Conservation (phyloP, 164 flowering plant genomes). For the Annona cherimola region DNA sequence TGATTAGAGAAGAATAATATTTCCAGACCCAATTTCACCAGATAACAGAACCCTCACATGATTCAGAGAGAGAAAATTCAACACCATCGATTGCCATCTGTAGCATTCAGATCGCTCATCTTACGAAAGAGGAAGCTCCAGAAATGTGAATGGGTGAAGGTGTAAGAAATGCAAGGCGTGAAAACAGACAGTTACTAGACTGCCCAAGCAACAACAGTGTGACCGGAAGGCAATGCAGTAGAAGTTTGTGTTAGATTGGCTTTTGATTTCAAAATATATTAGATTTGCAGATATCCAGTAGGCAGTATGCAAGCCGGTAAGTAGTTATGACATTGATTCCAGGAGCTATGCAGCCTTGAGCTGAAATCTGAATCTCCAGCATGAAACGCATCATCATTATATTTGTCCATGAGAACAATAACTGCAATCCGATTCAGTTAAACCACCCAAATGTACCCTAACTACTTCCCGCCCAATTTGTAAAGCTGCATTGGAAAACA, state of each 20-base stretch:
- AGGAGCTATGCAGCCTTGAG: no score
- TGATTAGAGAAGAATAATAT: no score
- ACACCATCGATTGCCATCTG: background rate
- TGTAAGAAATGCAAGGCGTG: background rate
- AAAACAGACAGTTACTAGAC: background rate
- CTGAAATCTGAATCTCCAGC: no score
- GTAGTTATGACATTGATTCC: background rate
- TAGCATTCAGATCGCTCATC: background rate
- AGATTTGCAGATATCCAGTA: background rate
- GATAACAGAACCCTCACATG: background rate
- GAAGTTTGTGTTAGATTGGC: background rate
- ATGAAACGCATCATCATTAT: no score
- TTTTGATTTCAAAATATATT: background rate
- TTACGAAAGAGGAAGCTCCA: background rate
- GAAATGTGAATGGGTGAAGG: background rate
- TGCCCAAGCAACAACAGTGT: background rate
- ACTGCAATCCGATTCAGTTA: background rate
- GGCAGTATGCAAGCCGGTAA: background rate
- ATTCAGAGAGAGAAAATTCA: background rate
- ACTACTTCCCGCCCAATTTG: background rate
- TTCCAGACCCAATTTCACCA: background rate
- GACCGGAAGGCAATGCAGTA: background rate
- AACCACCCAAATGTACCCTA: background rate
- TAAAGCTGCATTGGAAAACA: background rate
- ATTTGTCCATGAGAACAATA: background rate